Evolutionary conservation across 805 yeast genomes (phyloP), one percentile per base, ranked within the genome.

Genomic region (Huiozyma sinensis): DNA sequence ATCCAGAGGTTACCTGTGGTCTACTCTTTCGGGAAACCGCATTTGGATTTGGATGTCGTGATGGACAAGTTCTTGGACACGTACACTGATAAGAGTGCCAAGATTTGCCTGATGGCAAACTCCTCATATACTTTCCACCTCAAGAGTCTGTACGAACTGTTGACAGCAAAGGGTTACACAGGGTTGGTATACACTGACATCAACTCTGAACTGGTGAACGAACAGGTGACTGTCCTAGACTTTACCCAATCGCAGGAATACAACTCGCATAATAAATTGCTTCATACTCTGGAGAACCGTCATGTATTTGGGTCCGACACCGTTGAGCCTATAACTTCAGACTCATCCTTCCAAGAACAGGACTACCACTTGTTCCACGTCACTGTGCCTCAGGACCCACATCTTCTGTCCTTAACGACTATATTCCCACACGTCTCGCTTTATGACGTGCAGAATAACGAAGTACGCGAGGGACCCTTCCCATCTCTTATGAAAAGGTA

Each of bases 401-500:
- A 89, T 47, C 64, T 88, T 30, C 68, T 90, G 38, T 82, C 77
- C 51, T 66, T 92, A 41, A 75, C 85, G 0, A 87, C 97, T 0
- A 70, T 76, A 37, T 88, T 89, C 54, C 57, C 65, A 5, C 64
- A 75, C 0, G 70, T 83, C 0, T 61, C 77, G 0, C 45, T 77
- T 0, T 75, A 68, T 49, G 76, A 83, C 44, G 70, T 81, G 1
- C 40, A 48, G 0, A 42, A 59, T 1, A 44, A 58, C 10, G 46
- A 59, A 0, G 44, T 70, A 1, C 38, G 39, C 6, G 64, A 65
- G 35, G 89, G 88, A 0, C 89, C 94, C 1, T 77, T 71, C 53
- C 88, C 94, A 0, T 81, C 87, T 8, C 66, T 92, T 44, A 81
- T 81, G 81, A 81, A 81, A 52, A 72, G 98, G 33, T 92, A 92